Evolutionary conservation across 2,329 filamentous ascomycete genomes (phyloP).

Genomic region (Trichophyton verrucosum): DNA sequence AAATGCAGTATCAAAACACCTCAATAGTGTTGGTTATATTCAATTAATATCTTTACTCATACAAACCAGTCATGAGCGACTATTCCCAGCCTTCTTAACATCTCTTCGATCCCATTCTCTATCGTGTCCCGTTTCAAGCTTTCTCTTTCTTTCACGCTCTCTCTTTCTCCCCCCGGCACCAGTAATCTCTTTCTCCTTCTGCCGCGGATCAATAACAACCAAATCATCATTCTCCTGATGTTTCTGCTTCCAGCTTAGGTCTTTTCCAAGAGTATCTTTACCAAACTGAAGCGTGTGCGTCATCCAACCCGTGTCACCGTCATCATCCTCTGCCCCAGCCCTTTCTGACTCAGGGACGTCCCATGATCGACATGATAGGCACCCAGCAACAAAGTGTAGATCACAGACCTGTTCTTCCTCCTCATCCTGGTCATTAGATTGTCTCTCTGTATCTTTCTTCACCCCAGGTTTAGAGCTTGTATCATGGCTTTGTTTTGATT

Average conservation of each 20-base stretch:
- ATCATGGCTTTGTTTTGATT: slow-evolving; percentile 5
- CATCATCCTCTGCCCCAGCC: slow-evolving; percentile 26
- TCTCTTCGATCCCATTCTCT: slow-evolving; percentile 26
- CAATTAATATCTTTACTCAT: not conserved
- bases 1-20: no score
- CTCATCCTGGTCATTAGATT: slow-evolving; percentile 23
- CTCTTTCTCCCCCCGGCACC: slow-evolving; percentile 39
- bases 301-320: slow-evolving; percentile 60
- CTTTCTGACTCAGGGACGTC: slow-evolving; percentile 39
- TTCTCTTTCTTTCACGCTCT: slow-evolving; percentile 24
- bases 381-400: slow-evolving; percentile 89
- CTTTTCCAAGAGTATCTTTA: slow-evolving; percentile 80
- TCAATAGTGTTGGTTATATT: not conserved
- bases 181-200: slow-evolving; percentile 62
- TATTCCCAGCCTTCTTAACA: not conserved
- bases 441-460: slow-evolving; percentile 9
- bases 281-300: slow-evolving; percentile 72
- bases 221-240: slow-evolving; percentile 61
- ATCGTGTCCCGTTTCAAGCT: slow-evolving; percentile 20
- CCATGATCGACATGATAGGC: slow-evolving; percentile 82
- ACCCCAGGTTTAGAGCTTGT: not conserved
- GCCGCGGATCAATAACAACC: slow-evolving; percentile 82
- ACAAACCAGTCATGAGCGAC: not conserved
- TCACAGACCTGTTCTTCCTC: slow-evolving; percentile 71
- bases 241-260: slow-evolving; percentile 78